Evolutionary conservation across 2,329 filamentous ascomycete species (phyloP).

Genomic region (Paracoccidioides lutzii): DNA sequence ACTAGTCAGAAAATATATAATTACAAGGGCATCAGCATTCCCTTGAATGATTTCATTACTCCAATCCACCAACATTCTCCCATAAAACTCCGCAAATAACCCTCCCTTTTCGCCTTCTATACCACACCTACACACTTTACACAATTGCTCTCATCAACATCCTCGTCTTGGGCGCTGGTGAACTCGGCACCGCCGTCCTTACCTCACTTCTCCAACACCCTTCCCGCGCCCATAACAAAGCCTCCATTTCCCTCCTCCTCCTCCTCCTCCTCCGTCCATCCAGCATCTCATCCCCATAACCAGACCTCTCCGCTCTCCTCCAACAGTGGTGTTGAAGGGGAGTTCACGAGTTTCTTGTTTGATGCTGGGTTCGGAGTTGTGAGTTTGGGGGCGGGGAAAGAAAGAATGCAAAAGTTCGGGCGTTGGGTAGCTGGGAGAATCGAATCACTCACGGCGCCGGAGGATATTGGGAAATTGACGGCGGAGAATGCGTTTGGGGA

Average conservation of each 20-base stretch:
- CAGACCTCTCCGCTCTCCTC: not conserved
- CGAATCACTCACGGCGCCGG: conserved; percentile 50
- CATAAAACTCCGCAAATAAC: not conserved
- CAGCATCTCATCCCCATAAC: conserved; percentile 24
- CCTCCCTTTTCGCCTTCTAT: not conserved
- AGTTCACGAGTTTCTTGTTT: conserved; percentile 59
- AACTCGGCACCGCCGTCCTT: conserved; percentile 4
- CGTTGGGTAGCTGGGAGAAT: conserved; percentile 50
- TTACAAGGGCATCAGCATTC: not conserved
- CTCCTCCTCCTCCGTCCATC: conserved; percentile 38
- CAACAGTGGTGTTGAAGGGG: conserved; percentile 51
- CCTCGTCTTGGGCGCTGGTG: conserved; percentile 6
- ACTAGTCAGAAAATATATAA: not conserved
- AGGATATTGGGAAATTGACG: conserved; percentile 50
- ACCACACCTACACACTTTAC: not conserved
- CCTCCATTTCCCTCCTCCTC: conserved; percentile 41
- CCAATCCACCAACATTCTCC: not conserved
- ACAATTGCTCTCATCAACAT: conserved; percentile 1
- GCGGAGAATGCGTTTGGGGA: conserved; percentile 42
- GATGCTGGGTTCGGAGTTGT: conserved; percentile 51
- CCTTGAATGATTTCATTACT: not conserved
- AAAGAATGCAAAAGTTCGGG: conserved; percentile 31
- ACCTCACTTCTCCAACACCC: conserved; percentile 38
- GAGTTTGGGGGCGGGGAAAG: conserved; percentile 20
- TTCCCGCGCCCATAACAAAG: conserved; percentile 16